Conservation (phyloP, 2,329 filamentous ascomycete species). For the Geosmithia morbida region DNA sequence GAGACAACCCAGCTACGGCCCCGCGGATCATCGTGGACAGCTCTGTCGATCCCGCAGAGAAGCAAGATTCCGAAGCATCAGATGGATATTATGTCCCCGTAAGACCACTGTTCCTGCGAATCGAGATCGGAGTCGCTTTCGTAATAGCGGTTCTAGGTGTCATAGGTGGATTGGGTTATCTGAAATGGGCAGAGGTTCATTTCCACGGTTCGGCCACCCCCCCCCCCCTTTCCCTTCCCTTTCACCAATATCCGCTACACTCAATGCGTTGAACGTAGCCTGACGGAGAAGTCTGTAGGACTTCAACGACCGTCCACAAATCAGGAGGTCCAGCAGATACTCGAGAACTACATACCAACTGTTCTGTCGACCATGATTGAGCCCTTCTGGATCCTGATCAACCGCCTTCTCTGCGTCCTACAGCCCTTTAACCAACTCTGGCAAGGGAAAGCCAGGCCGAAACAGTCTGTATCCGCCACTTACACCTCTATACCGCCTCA, state of each 20-base stretch:
- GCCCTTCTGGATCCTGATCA: constrained; percentile 40
- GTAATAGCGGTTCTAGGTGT: constrained; percentile 4
- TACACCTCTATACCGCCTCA: constrained; percentile 44
- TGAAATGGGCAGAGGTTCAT: constrained; percentile 8
- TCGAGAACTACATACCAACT: constrained; percentile 37
- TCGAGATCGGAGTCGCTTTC: constrained; percentile 7
- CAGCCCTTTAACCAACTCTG: constrained; percentile 38
- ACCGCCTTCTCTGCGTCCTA: constrained; percentile 34
- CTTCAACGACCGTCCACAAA: constrained; percentile 13
- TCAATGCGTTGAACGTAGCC: no score
- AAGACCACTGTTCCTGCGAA: constrained; percentile 8
- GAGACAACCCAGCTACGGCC: not conserved
- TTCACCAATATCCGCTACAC: no score
- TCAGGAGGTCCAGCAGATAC: constrained; percentile 18
- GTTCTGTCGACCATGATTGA: constrained; percentile 39
- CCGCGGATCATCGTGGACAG: not conserved
- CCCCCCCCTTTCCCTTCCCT: no score
- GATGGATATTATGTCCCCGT: constrained; percentile 11
- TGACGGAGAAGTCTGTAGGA: constrained; percentile 8
- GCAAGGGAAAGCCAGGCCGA: constrained; percentile 15
- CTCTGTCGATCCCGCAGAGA: not conserved
- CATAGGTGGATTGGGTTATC: constrained; percentile 6
- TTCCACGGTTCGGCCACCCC: constrained; percentile 7
- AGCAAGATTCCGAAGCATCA: not conserved
- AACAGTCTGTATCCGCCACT: constrained; percentile 22